Percentiles rank a stretch among this genome's conserved stretches.
phyloP scores from a whole-genome alignment of 208 protist species.

The Wallacemonas sp. region DNA sequence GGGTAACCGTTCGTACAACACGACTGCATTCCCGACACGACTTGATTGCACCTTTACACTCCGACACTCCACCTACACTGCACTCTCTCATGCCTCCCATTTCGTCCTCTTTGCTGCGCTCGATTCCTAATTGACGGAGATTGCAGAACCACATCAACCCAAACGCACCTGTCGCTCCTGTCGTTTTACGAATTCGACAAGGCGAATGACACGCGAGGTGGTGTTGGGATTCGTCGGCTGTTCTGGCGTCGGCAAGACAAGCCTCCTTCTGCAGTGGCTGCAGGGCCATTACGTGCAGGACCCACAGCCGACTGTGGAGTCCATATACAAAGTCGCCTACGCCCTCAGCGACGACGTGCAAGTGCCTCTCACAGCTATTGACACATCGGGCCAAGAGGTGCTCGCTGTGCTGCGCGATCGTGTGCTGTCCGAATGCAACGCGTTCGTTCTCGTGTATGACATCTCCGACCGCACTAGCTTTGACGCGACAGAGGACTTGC shows the following conservation, averaged over 20 bases:
- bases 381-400: conserved; percentile 93
- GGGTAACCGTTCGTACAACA: no score
- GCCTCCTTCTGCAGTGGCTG: conserved; percentile 72
- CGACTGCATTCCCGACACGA: no score
- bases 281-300: conserved; percentile 67
- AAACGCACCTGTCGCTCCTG: not conserved
- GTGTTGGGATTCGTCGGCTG: conserved; percentile 61
- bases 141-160: no score
- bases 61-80: no score
- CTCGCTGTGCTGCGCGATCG: conserved; percentile 76
- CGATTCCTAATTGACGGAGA: no score
- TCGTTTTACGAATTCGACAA: no score
- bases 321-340: conserved; percentile 63
- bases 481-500: conserved; percentile 41
- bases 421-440: conserved; percentile 49
- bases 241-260: conserved; percentile 68
- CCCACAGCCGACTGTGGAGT: conserved; percentile 87
- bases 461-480: conserved; percentile 79
- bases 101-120: no score
- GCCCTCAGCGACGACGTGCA: conserved; percentile 74
- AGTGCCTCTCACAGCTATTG: conserved; percentile 90
- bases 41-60: no score
- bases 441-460: conserved; percentile 73
- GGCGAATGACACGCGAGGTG: not conserved
- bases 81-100: no score